Conservation (phyloP, 176 grass and related monocot genomes). For the Dendrocalamus sinicus region DNA sequence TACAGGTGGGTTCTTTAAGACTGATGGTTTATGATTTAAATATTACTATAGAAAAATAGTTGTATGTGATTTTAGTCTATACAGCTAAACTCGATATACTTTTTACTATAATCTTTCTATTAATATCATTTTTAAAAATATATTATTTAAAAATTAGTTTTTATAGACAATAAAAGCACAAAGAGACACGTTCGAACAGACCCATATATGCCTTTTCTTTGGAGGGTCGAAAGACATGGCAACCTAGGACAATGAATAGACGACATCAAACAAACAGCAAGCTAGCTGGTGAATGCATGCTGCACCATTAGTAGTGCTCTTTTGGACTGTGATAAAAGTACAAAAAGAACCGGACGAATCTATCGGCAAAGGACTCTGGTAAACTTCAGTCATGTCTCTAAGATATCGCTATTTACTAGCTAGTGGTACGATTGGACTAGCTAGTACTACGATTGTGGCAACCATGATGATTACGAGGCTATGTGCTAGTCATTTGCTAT, state of each 20-base stretch:
- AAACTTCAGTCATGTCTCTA: neutral
- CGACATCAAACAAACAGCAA: neutral
- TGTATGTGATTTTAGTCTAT: too few relatives aligned
- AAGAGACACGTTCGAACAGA: too few relatives aligned
- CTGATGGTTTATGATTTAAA: too few relatives aligned
- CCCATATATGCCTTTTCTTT: neutral
- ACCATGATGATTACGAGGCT: neutral
- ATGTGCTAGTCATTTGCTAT: constrained; percentile 12
- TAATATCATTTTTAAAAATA: too few relatives aligned
- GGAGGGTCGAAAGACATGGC: neutral
- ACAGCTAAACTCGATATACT: too few relatives aligned
- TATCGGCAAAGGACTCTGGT: neutral
- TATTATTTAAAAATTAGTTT: too few relatives aligned
- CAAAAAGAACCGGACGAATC: neutral
- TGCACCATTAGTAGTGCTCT: constrained; percentile 33
- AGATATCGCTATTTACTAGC: neutral
- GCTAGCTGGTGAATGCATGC: neutral
- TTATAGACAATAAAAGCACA: too few relatives aligned
- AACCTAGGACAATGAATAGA: constrained; percentile 7
- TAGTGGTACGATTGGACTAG: neutral
- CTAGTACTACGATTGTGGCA: neutral
- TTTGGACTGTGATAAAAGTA: neutral
- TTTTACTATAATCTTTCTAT: too few relatives aligned
- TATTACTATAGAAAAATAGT: too few relatives aligned
- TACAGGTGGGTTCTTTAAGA: too few relatives aligned